Evolutionary conservation across 257 asterid species (phyloP).

Genomic region (Rauvolfia tetraphylla): DNA sequence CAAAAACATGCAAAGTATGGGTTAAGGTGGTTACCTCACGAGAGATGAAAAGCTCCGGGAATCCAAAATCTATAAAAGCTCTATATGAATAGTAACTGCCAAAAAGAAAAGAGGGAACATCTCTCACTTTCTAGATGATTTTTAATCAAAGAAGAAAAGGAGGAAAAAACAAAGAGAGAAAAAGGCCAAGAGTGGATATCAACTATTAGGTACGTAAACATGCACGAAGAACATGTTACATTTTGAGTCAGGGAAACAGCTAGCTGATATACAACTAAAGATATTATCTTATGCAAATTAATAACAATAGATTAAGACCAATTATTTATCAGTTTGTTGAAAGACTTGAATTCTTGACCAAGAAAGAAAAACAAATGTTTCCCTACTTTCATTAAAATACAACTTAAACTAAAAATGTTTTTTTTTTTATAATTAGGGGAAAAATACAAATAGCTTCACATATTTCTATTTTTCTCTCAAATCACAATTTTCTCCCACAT

Average conservation of each 20-base stretch:
- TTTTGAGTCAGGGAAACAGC: not conserved
- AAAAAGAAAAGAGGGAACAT: not conserved
- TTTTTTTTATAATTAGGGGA: not conserved
- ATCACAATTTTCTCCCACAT: not conserved
- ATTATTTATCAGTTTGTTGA: not conserved
- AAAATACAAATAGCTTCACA: too few species aligned
- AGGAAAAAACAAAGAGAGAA: not conserved
- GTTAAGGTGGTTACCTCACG: constrained; percentile 65
- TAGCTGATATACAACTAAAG: not conserved
- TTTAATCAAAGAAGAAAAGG: not conserved
- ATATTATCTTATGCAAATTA: not conserved
- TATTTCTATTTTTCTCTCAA: not conserved
- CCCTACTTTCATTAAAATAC: not conserved
- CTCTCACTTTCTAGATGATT: constrained; percentile 1
- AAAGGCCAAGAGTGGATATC: not conserved
- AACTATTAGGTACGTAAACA: not conserved
- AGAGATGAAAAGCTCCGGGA: constrained; percentile 85
- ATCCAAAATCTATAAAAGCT: constrained; percentile 89
- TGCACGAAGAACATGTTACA: not conserved
- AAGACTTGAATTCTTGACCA: not conserved
- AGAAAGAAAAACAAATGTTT: not conserved
- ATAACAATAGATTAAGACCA: not conserved
- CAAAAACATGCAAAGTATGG: not conserved
- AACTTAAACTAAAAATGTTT: not conserved
- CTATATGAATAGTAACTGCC: constrained; percentile 90